Base-by-base conservation (phyloP, 306 rosid genomes). In the Ormosia emarginata region DNA sequence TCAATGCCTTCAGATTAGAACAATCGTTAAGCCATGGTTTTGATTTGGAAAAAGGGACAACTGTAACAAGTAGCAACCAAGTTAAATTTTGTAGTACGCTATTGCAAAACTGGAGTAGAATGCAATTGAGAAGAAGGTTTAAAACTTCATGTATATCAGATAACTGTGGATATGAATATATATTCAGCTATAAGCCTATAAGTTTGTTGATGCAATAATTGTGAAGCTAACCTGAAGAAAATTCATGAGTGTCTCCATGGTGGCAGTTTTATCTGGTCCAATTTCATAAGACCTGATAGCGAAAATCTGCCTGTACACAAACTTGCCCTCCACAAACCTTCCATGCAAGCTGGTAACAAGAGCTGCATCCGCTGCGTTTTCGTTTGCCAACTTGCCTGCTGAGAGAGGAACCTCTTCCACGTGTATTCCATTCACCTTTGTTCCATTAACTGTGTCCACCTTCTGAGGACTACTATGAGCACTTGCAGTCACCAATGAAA, bases 231-330 rank as follows among this genome's bases (percentile, higher is more conserved):
- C 94, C 97, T 92, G 97, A 71, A 92, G 97, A 44, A 92, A 88
- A 66, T 89, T 92, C 94, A 92, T 86, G 56, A 92, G 87, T 14
- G 97, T 92, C 79, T 92, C 97, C 92, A 92, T 92, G 39, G 97
- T 90, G 36, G 89, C 93, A 80, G 97, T 90, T 78, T 88, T 82
- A 75, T 92, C 97, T 0, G 93, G 94, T 62, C 94, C 97, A 76
- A 90, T 92, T 81, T 92, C 97, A 44, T 92, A 92, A 8, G 97
- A 92, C 66, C 94, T 85, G 62, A 92, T 86, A 17, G 83, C 83
- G 66, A 92, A 90, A 9, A 85, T 88, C 49, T 92, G 94, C 44
- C 93, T 81, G 67, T 77, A 94, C 6, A 94, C 93, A 83, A 91
- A 85, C 88, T 53, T 84, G 1, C 78, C 88, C 85, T 92, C 93